Conservation (phyloP, 2,329 filamentous ascomycete genomes). For the Cladosporium sp. region DNA sequence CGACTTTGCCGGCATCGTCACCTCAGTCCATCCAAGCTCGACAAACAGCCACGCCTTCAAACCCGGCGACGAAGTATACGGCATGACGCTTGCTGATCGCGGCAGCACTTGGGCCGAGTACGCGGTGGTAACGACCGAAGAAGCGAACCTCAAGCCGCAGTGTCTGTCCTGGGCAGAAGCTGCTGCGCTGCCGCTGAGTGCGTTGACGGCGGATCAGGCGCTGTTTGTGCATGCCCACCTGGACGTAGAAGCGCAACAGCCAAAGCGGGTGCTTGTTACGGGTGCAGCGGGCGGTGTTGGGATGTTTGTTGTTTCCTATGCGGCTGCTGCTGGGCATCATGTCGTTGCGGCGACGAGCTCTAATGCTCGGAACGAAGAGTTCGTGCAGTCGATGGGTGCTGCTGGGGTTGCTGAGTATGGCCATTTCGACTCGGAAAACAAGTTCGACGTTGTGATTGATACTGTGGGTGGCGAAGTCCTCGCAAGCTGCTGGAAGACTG, state of each 20-base stretch:
- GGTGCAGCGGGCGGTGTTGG: conserved; percentile 45
- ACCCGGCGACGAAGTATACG: conserved; percentile 40
- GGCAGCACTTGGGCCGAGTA: conserved; percentile 39
- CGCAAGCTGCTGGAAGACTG: background rate
- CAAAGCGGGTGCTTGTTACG: conserved; percentile 41
- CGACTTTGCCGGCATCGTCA: conserved; percentile 43
- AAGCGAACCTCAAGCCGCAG: conserved; percentile 33
- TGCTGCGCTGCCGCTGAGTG: background rate
- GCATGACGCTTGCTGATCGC: conserved; percentile 31
- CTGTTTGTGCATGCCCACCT: background rate
- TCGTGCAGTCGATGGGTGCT: conserved; percentile 38
- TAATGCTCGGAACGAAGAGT: conserved; percentile 33
- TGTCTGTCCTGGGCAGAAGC: background rate
- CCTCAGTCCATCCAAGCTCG: conserved; percentile 31
- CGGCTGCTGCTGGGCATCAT: conserved; percentile 38
- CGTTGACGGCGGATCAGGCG: background rate
- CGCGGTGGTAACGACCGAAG: conserved; percentile 32
- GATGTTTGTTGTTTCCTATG: conserved; percentile 44
- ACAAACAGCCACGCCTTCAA: too few relatives aligned
- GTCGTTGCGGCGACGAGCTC: conserved; percentile 40
- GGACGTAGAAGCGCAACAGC: background rate
- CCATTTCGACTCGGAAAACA: conserved; percentile 19
- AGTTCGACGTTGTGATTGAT: conserved; percentile 20
- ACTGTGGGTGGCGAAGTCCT: conserved; percentile 18
- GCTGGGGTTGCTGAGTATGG: conserved; percentile 43